Evolutionary conservation across 83 land plant species (phyloP).

Genomic region (Picea engelmannii): DNA sequence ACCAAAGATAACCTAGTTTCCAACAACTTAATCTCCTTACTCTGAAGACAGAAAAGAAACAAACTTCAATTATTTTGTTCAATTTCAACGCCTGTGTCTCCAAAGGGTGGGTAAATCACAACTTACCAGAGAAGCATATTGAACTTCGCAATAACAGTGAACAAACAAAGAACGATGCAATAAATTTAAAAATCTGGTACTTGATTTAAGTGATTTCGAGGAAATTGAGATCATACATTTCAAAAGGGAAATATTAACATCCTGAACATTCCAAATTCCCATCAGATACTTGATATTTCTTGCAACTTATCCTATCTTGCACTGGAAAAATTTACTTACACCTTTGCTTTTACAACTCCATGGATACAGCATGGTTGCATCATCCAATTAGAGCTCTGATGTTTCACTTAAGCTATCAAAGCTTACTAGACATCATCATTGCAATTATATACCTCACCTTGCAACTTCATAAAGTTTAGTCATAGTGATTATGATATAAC

Average conservation of each 20-base stretch:
- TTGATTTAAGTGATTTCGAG: not conserved
- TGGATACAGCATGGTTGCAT: constrained; percentile 1
- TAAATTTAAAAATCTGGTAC: not conserved
- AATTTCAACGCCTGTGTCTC: not conserved
- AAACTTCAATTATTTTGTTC: not conserved
- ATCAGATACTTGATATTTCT: constrained; percentile 3
- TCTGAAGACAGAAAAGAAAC: not conserved
- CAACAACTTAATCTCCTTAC: not conserved
- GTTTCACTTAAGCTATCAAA: not conserved
- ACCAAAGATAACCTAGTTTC: not conserved
- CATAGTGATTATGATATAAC: constrained; percentile 2
- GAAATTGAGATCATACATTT: not conserved
- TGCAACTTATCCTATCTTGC: not conserved
- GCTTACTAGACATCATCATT: not conserved
- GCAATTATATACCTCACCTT: not conserved
- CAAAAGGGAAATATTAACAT: constrained; percentile 1
- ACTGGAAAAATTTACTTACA: not conserved
- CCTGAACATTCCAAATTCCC: constrained; percentile 6
- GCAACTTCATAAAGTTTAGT: not conserved
- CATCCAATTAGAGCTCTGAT: constrained; percentile 12
- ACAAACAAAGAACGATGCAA: not conserved
- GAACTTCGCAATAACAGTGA: not conserved
- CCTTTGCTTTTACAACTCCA: not conserved
- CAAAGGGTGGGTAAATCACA: not conserved
- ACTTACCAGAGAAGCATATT: not conserved